These are phyloP conservation scores for Candida dubliniensis DNA, from an alignment of 1,139 yeast genomes.

Conservation along the genomic window DNA sequence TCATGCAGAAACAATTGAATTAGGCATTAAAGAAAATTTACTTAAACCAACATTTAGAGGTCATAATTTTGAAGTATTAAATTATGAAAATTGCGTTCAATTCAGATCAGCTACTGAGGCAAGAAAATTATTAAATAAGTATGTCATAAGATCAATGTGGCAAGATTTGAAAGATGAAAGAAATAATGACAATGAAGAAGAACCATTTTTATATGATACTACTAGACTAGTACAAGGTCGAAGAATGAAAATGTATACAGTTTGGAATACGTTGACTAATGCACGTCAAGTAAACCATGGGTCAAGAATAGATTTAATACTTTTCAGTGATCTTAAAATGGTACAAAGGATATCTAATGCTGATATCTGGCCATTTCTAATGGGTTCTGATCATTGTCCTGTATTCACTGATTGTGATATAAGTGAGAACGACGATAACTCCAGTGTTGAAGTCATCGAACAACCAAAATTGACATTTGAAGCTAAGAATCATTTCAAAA, in stretches of 20 bases:
- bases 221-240: constrained; percentile 60
- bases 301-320: constrained; percentile 78
- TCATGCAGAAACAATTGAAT: constrained; percentile 68
- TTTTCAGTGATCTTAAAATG: constrained; percentile 13
- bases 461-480: constrained; percentile 46
- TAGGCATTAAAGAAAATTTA: constrained; percentile 28
- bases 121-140: constrained; percentile 44
- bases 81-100: constrained; percentile 35
- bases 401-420: constrained; percentile 65
- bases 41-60: constrained; percentile 25
- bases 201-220: constrained; percentile 57
- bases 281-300: constrained; percentile 86
- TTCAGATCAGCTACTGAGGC: constrained; percentile 47
- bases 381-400: constrained; percentile 97
- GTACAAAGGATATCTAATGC: constrained; percentile 38
- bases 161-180: constrained; percentile 6
- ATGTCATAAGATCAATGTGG: constrained; percentile 22
- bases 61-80: constrained; percentile 41
- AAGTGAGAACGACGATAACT: constrained; percentile 2
- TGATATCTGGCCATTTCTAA: constrained; percentile 64
- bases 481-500: constrained; percentile 52
- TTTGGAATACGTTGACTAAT: constrained; percentile 83
- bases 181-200: not conserved
- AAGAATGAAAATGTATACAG: constrained; percentile 72
- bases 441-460: not conserved